Percentiles rank a stretch among this genome's conserved stretches.
phyloP scores from a whole-genome alignment of 441 rosid genomes.

The Aquilaria agallochum region DNA sequence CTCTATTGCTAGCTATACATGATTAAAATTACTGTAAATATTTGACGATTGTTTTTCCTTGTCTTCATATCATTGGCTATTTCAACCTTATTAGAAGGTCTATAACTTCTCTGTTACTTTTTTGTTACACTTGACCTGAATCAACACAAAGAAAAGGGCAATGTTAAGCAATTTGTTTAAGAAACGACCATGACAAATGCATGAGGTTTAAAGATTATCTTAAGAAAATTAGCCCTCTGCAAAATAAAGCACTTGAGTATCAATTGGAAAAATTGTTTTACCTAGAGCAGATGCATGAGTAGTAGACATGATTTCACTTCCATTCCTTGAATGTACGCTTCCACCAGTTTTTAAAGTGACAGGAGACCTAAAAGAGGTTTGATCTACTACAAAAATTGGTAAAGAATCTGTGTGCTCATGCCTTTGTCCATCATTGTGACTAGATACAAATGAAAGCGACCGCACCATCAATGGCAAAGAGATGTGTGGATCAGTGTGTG shows the following conservation, averaged over 20 bases:
- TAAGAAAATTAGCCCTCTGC: background rate
- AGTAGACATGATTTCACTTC: slow-evolving; percentile 18
- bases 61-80: too few relatives aligned
- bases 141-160: slow-evolving; percentile 14
- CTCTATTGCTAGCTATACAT: too few relatives aligned
- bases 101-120: slow-evolving; percentile 67
- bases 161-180: background rate
- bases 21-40: too few relatives aligned
- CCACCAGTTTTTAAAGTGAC: slow-evolving; percentile 74
- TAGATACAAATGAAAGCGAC: slow-evolving; percentile 60
- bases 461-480: slow-evolving; percentile 51
- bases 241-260: background rate
- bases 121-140: slow-evolving; percentile 42
- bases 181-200: background rate
- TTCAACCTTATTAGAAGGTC: slow-evolving; percentile 56
- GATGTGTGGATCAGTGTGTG: slow-evolving; percentile 36
- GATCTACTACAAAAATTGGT: slow-evolving; percentile 38
- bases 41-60: too few relatives aligned
- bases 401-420: slow-evolving; percentile 54
- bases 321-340: slow-evolving; percentile 31
- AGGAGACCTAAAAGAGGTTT: slow-evolving; percentile 40
- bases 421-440: slow-evolving; percentile 61
- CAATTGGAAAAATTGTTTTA: slow-evolving; percentile 31
- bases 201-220: background rate
- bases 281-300: slow-evolving; percentile 17